phyloP scores from a whole-genome alignment of 225 moss, liverwort and hornwort genomes.

The Bryoerythrophyllum caledonicum region DNA sequence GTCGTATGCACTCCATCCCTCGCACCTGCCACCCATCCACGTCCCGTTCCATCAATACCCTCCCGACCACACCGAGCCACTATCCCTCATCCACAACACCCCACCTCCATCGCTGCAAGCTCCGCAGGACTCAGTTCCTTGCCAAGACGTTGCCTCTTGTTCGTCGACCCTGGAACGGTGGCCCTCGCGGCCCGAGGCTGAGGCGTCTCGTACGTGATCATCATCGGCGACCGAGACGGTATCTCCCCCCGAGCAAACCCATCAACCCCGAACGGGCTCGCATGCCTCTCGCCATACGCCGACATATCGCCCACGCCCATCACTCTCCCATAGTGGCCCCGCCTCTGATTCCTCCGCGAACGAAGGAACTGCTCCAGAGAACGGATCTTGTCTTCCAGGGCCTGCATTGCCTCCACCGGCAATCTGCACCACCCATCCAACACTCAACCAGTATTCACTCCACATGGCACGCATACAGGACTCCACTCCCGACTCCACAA shows the following conservation, averaged over 20 bases:
- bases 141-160: conserved; percentile 89
- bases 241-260: conserved; percentile 73
- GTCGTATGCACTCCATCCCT: conserved; percentile 94
- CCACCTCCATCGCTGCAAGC: conserved; percentile 97
- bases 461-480: not conserved
- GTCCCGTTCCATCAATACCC: not conserved
- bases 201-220: conserved; percentile 83
- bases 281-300: conserved; percentile 73
- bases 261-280: conserved; percentile 66
- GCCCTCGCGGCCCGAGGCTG: conserved; percentile 58
- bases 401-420: conserved; percentile 90
- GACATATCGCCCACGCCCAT: conserved; percentile 78
- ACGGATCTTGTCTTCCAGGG: conserved; percentile 88
- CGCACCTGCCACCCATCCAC: conserved; percentile 61
- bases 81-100: not conserved
- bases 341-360: conserved; percentile 84
- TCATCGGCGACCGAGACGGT: conserved; percentile 53
- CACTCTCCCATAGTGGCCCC: conserved; percentile 90
- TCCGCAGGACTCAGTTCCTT: conserved; percentile 71
- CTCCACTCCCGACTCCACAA: not conserved
- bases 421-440: conserved; percentile 44
- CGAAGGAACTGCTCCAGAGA: conserved; percentile 96
- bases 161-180: conserved; percentile 46
- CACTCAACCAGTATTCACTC: not conserved
- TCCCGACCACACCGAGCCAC: not conserved